Percentiles rank a stretch among this genome's conserved stretches.
Evolutionary conservation across 768 basidiomycete genomes (phyloP).

Genomic region (Boletus reticuloceps): DNA sequence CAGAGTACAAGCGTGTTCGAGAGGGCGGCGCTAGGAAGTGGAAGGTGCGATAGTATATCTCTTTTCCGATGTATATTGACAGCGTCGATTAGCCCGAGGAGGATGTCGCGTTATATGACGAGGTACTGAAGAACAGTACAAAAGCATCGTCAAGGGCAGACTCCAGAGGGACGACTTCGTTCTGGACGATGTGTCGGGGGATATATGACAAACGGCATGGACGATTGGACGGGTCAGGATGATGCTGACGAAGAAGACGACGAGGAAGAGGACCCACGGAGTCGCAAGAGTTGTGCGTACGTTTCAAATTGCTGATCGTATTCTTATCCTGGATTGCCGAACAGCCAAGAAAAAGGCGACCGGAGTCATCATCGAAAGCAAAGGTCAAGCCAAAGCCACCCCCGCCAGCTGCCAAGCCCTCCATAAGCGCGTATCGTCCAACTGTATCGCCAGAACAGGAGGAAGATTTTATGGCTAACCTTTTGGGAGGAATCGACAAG

Average conservation of each 20-base stretch:
- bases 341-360: constrained; percentile 29
- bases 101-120: constrained; percentile 78
- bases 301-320: not conserved
- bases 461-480: constrained; percentile 81
- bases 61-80: constrained; percentile 15
- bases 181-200: constrained; percentile 86
- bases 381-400: constrained; percentile 45
- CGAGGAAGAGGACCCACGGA: constrained; percentile 31
- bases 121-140: constrained; percentile 86
- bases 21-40: constrained; percentile 56
- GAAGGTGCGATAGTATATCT: constrained; percentile 43
- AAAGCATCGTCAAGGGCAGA: constrained; percentile 76
- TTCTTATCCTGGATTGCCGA: constrained; percentile 6
- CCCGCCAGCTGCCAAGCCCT: constrained; percentile 49
- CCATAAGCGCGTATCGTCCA: constrained; percentile 80
- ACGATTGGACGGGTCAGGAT: constrained; percentile 76
- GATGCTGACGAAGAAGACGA: constrained; percentile 57
- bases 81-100: constrained; percentile 43
- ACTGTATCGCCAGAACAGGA: constrained; percentile 76
- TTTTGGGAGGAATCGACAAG: constrained; percentile 72
- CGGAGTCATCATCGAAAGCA: constrained; percentile 29
- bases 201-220: constrained; percentile 96
- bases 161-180: constrained; percentile 92
- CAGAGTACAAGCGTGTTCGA: constrained; percentile 57
- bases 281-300: constrained; percentile 42